Evolutionary conservation across 176 grass and related monocot species (phyloP), one percentile per base, ranked within the genome.

Genomic region (Bromus sterilis): DNA sequence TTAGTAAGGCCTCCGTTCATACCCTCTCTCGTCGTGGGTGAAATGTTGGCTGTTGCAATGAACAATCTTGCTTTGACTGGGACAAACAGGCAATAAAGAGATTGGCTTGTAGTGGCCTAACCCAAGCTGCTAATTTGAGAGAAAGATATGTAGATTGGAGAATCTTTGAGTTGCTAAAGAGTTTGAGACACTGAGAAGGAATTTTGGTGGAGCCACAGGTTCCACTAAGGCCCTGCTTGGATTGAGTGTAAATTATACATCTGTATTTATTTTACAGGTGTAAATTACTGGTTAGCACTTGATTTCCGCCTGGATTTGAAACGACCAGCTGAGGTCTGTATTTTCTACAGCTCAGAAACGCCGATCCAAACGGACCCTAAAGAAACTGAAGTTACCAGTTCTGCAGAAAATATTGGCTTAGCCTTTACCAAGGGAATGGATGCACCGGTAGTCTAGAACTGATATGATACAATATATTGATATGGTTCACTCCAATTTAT

Each of bases 1-100:
- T 74, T 64, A 3, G 9, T 8, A 43, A 55, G 57, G 10, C 28
- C 28, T 34, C 20, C 6, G 0, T 56, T 89, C 28, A 71, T 78
- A 66, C 2, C 43, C 21, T 65, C 3, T 30, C 11, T 57, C 66
- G 15, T 31, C 23, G 44, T 59, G 21, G 8, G 11, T 82, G 40
- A 77, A 82, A 18, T 72, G 20, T 23, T 84, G 37, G 81, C 15
- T 57, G 6, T 29, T 84, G 31, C 61, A 89, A 26, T 44, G 77
- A 16, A 21, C 15, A 65, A 85, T 60, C 35, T 57, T 75, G 46
- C n/a, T 77, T 53, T 65, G 34, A 42, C 55, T 28, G 25, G 51
- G 56, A 39, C 34, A 41, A 36, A 11, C 10, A 60, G 15, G 42
- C 56, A 35, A 63, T 55, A 55, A 31, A 67, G 36, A 42, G 16